These are phyloP conservation scores for Bidens hawaiensis DNA, from an alignment of 140 eudicot genomes.

Conservation along the genomic window DNA sequence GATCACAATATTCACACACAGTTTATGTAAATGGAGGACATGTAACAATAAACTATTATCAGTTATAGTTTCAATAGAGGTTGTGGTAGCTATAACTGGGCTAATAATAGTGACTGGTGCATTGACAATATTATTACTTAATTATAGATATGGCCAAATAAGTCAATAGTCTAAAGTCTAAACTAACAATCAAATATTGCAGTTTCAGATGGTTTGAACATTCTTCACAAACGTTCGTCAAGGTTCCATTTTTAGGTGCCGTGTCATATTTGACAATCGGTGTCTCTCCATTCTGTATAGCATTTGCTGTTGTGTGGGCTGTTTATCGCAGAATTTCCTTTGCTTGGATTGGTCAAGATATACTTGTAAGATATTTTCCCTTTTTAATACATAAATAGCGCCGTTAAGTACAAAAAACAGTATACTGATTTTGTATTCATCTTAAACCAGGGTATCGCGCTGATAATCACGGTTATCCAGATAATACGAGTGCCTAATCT, in stretches of 20 bases:
- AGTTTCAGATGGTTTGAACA: constrained; percentile 94
- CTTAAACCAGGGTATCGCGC: constrained; percentile 83
- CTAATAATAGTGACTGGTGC: neutral
- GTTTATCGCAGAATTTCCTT: constrained; percentile 69
- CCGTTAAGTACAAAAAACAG: neutral
- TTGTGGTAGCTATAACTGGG: neutral
- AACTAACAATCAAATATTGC: constrained; percentile 32
- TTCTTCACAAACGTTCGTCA: constrained; percentile 63
- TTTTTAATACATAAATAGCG: constrained; percentile 8
- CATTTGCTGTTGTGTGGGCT: constrained; percentile 89
- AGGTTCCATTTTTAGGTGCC: constrained; percentile 83
- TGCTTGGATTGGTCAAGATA: constrained; percentile 99
- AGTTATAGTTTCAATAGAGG: neutral
- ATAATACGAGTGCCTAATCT: constrained; percentile 92
- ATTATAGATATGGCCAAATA: neutral
- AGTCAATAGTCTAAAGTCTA: constrained; percentile 2
- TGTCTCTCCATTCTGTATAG: constrained; percentile 89
- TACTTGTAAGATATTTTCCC: constrained; percentile 65
- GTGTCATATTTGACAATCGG: constrained; percentile 79
- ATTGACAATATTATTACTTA: neutral
- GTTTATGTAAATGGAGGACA: constrained; percentile 5
- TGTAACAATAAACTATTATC: neutral
- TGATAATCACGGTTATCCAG: constrained; percentile 93
- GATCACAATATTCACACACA: constrained; percentile 6
- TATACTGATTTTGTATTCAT: constrained; percentile 8